These are phyloP conservation scores for Ampelocalamus luodianensis DNA, from an alignment of 176 grass and related monocot genomes.

Conservation along the genomic window DNA sequence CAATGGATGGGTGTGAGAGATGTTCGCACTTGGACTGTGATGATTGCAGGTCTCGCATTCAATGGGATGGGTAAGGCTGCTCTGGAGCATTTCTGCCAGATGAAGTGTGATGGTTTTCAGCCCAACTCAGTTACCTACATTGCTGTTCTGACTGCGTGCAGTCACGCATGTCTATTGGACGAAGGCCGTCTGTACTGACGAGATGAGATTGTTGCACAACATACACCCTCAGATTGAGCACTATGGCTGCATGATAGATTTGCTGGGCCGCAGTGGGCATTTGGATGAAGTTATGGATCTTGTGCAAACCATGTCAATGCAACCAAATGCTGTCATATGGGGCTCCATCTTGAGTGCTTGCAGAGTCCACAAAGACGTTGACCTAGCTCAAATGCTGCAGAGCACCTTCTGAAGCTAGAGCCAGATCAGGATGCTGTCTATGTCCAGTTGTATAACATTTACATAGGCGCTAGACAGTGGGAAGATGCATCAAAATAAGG, in stretches of 20 bases:
- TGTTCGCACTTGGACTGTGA: constrained; percentile 59
- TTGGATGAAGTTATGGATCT: constrained; percentile 69
- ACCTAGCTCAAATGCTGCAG: constrained; percentile 56
- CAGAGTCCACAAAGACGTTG: constrained; percentile 53
- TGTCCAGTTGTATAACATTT: constrained; percentile 80
- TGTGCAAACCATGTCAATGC: constrained; percentile 63
- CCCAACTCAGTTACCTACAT: constrained; percentile 68
- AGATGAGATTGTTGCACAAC: constrained; percentile 63
- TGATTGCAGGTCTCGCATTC: constrained; percentile 67
- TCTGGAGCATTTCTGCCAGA: constrained; percentile 64
- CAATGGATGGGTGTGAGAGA: constrained; percentile 54
- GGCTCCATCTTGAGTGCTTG: constrained; percentile 62
- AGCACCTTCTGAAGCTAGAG: constrained; percentile 64
- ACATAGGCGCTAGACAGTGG: constrained; percentile 58
- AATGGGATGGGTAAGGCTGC: constrained; percentile 69
- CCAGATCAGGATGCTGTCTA: constrained; percentile 67
- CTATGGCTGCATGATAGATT: constrained; percentile 87
- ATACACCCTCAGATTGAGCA: constrained; percentile 66
- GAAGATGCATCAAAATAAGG: constrained; percentile 64
- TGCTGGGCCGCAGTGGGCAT: constrained; percentile 59
- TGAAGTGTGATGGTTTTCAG: constrained; percentile 53
- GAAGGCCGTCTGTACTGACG: constrained; percentile 53
- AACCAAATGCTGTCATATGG: constrained; percentile 73
- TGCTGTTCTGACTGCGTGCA: constrained; percentile 74
- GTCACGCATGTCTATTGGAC: constrained; percentile 60